Base-by-base conservation (phyloP, 2,329 filamentous ascomycete species). In the Monilinia fructicola region DNA sequence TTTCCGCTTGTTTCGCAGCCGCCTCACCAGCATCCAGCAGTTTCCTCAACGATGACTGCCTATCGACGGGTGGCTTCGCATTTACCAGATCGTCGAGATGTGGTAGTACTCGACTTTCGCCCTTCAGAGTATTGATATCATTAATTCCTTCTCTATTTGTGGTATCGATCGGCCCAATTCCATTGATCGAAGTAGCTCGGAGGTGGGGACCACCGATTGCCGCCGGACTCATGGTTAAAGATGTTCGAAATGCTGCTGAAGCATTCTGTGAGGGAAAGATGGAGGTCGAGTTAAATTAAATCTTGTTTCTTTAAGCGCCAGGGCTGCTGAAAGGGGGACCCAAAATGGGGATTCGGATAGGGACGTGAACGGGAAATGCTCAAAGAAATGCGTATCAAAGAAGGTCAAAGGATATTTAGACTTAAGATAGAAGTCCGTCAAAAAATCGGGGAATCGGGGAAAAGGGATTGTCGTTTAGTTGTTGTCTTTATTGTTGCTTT, bases 1-100 rank as follows among this genome's bases (percentile, higher is more conserved):
- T 85, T 69, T 87, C 84, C 48, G 91, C 89, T 72, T 85, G 83
- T 68, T 82, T 82, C 67, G 88, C 80, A 56, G 81, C 81, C 28
- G 76, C 74, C 72, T 89, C 83, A 63, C 82, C 85, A 53, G 78
- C 75, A 54, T 83, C 81, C 18, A 89, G 77, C 48, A 88, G 75
- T 70, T 79, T 84, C 66, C 81, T 82, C 68, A 86, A 79, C 21
- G 84, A 83, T 67, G 81, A 72, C 53, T 75, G 70, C 40, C 73
- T 70, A 56, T 76, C 71, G 35, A 76, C 67, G 40, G 73, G 70
- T n/a, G 76, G 75, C 31, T 69, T 73, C 50, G 75, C 76, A 46
- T 73, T 71, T 26, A 78, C 80, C 67, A 82, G 74, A 67, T 81
- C 79, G 67, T 78, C 78, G 67, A 82, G 75, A 72, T 81, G 80